phyloP scores from a whole-genome alignment of 805 yeast species.

The Metschnikowia henanensis region DNA sequence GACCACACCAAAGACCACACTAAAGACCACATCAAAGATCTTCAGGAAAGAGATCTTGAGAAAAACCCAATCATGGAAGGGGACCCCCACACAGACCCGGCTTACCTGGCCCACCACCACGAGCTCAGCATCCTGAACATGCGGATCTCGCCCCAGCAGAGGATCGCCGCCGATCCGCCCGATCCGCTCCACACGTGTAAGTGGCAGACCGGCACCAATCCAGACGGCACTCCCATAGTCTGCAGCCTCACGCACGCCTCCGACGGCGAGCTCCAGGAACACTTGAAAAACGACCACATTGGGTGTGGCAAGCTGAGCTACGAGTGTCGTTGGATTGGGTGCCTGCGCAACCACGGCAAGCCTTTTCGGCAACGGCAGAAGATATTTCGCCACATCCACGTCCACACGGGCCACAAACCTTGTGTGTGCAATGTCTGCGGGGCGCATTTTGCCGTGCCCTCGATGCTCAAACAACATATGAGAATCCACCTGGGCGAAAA shows the following conservation, averaged over 20 bases:
- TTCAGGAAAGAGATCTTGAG: too few species aligned
- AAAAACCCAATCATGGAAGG: too few species aligned
- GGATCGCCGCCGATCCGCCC: conserved; percentile 4
- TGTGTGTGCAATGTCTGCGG: conserved; percentile 70
- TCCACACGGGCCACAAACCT: conserved; percentile 86
- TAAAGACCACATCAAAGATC: too few species aligned
- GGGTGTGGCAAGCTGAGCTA: conserved; percentile 72
- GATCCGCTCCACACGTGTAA: conserved; percentile 44
- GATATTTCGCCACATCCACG: conserved; percentile 79
- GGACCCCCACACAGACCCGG: too few species aligned
- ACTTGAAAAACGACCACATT: conserved; percentile 66
- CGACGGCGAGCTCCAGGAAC: conserved; percentile 67
- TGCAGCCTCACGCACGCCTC: conserved; percentile 54
- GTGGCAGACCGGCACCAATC: conserved; percentile 37
- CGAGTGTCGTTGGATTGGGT: conserved; percentile 75
- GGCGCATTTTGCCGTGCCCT: conserved; percentile 71
- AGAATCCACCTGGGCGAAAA: conserved; percentile 88
- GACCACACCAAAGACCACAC: too few species aligned
- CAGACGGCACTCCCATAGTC: conserved; percentile 28
- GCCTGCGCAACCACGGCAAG: conserved; percentile 58
- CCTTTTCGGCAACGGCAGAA: conserved; percentile 84
- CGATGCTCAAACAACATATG: conserved; percentile 77
- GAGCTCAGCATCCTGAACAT: conserved; percentile 32
- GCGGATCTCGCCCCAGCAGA: conserved; percentile 29
- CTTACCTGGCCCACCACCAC: too few species aligned